Conservation (phyloP, 164 flowering plant species). For the Macadamia integrifolia region DNA sequence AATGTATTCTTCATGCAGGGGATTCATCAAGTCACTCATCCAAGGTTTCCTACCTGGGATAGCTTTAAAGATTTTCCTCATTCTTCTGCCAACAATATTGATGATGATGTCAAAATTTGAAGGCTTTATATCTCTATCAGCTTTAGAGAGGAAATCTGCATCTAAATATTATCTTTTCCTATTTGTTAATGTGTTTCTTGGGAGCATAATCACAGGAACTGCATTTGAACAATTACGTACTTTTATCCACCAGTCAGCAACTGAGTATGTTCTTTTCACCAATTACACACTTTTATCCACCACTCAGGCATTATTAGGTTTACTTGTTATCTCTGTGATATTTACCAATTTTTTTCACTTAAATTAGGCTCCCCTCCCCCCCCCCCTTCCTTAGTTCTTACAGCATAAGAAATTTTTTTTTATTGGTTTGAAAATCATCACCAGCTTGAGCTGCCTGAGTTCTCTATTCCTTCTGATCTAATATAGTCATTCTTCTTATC, state of each 20-base stretch:
- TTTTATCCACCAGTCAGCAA: conserved; percentile 72
- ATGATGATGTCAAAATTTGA: conserved; percentile 92
- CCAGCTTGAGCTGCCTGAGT: too few species aligned
- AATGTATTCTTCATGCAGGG: conserved; percentile 38
- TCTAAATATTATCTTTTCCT: conserved; percentile 61
- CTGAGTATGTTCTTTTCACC: conserved; percentile 48
- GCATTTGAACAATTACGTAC: conserved; percentile 73
- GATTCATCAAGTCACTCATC: conserved; percentile 53
- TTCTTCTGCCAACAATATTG: conserved; percentile 67
- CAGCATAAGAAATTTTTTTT: too few species aligned
- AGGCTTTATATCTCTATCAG: conserved; percentile 55
- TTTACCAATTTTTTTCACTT: background rate
- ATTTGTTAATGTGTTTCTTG: conserved; percentile 81
- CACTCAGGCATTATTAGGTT: conserved; percentile 22
- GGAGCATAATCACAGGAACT: conserved; percentile 79
- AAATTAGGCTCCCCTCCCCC: too few species aligned
- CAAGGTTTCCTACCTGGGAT: conserved; percentile 94
- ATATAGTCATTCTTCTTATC: too few species aligned
- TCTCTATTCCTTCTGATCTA: too few species aligned
- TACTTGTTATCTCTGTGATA: background rate
- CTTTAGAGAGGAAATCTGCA: conserved; percentile 80
- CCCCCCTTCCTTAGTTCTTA: too few species aligned
- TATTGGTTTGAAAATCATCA: too few species aligned
- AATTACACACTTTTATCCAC: conserved; percentile 45
- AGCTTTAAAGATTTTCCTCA: conserved; percentile 76